Base-by-base conservation (phyloP, 345 rosid genomes). In the Linum trigynum region DNA sequence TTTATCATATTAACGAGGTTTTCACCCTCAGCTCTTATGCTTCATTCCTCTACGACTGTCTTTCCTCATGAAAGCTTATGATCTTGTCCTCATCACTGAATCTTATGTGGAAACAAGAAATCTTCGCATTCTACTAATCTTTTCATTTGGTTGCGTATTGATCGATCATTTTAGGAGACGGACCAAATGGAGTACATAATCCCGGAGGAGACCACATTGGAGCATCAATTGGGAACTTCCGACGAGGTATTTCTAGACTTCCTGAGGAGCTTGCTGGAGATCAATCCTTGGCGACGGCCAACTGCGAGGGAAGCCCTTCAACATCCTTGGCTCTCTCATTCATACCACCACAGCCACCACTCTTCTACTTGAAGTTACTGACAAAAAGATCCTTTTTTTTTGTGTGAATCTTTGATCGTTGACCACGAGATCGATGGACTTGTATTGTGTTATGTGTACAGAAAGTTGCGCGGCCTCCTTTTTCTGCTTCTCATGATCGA, bases 271-370 rank as follows among this genome's bases (percentile, higher is more conserved):
- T 73, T 95, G 80, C 96, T 95, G 3, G 83, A 85, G 80, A 75
- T 91, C 72, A 84, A 95, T 70, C 97, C 97, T 14, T 64, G 66
- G 69, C 80, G 79, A 71, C 92, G 99, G 32, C 97, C 83, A 3
- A 84, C 92, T 9, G 96, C 99, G 7, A 73, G 74, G 2, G 86
- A 88, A 75, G 99, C 99, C 60, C 78, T 91, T 35, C 67, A 82
- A 40, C 96, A 95, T 59, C 96, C 95, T n/a, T 91, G 96, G 99
- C 89, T 95, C 63, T 80, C 82, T 3, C 64, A 70, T 67, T 63
- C 71, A 0, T 75, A 81, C 75, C 15, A 58, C 14, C 59, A 17
- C 41, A 12, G 37, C 17, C 59, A 12, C 39, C 39, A 62, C 71
- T 57, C 14, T 36, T 64, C 66, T 59, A 16, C 37, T 68, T 42